Evolutionary conservation across 176 grass and related monocot genomes (phyloP), one percentile per base, ranked within the genome.

Genomic region (Rhynchospora breviuscula): DNA sequence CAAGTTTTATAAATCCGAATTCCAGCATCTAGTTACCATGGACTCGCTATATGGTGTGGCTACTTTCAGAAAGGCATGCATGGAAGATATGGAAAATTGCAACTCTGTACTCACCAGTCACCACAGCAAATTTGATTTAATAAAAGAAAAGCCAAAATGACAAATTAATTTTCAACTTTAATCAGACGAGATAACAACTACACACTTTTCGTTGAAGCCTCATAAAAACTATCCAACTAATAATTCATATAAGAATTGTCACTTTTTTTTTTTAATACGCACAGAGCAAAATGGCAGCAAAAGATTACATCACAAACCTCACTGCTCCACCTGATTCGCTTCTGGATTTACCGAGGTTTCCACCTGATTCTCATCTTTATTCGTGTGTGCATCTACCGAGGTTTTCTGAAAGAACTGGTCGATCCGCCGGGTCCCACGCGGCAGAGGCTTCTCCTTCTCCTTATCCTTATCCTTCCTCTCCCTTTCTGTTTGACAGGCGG

Each of bases 391-490:
- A 75, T 48, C 85, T 29, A 52, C 63, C 7, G 86, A 76, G 64
- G 87, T 75, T 88, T 91, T 98, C 80, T 86, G 86, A 87, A 98
- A 95, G 80, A 98, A 89, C 48, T 89, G 84, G 83, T 95, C 89
- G 54, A 98, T 98, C 67, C 93, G 83, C 65, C 89, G 92, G 75
- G 93, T 87, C 48, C 96, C 96, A n/a, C 82, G 82, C 0, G 96
- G 91, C 82, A 93, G 83, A 22, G 90, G 71, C 71, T 92, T 91
- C 56, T 77, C 66, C 13, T 51, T 72, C 48, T 3, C 49, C 49
- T 53, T 26, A 7, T 82, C 80, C 8, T 65, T 82, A 61, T 67
- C 80, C 8, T 67, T 26, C 1, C 15, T 15, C 7, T 82, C 80
- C 26, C 44, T 43, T 56, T 14, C 47, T 4, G 23, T 54, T 54